Evolutionary conservation across 345 rosid species (phyloP).

Genomic region (Brassica nigra): DNA sequence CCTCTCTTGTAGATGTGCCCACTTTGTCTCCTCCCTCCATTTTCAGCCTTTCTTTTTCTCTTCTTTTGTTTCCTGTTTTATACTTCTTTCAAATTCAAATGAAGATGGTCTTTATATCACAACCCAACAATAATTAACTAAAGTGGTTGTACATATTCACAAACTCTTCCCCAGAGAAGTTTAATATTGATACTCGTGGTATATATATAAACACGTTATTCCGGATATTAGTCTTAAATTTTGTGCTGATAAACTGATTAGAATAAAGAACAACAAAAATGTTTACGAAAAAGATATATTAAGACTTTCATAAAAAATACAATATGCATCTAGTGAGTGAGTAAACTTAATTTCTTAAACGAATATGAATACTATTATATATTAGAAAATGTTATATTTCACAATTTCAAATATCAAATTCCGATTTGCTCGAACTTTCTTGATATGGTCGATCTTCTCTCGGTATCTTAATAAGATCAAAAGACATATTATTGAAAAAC

Average conservation of each 20-base stretch:
- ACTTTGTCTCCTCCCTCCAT: constrained; percentile 40
- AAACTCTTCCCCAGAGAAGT: neutral
- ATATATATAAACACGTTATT: neutral
- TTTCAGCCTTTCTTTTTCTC: constrained; percentile 1
- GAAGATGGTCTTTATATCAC: neutral
- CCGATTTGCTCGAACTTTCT: neutral
- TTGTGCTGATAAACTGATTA: neutral
- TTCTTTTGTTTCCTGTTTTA: neutral
- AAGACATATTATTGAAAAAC: neutral
- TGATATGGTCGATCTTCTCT: neutral
- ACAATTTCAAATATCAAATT: neutral
- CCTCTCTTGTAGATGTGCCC: constrained; percentile 49
- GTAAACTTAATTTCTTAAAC: neutral
- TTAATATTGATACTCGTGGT: neutral
- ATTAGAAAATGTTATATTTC: neutral
- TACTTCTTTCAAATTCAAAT: constrained; percentile 1
- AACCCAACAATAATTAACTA: neutral
- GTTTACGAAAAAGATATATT: no score
- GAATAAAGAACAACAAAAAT: neutral
- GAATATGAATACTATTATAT: neutral
- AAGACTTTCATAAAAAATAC: neutral
- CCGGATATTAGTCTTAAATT: neutral
- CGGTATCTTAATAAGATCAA: neutral
- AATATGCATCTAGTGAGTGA: neutral
- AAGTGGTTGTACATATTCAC: neutral